Percentiles rank a stretch among this genome's conserved stretches.
Conservation (phyloP, 345 rosid genomes). For the Geranium rotundifolium region DNA sequence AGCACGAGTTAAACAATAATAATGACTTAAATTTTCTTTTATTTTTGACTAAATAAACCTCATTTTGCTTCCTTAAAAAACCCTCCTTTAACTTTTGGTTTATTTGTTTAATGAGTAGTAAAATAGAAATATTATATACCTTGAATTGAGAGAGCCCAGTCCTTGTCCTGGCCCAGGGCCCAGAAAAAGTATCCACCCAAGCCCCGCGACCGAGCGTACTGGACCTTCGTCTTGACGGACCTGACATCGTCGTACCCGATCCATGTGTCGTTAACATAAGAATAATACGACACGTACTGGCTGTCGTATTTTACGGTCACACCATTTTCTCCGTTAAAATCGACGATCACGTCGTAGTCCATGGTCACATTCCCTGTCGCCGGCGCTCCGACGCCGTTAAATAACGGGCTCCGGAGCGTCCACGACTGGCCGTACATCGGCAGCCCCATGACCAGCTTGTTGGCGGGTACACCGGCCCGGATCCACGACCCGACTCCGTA, state of each 20-base stretch:
- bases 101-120: no score
- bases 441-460: constrained; percentile 36
- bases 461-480: constrained; percentile 17
- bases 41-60: no score
- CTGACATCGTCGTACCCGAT: constrained; percentile 27
- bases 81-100: no score
- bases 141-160: constrained; percentile 14
- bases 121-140: neutral
- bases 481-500: constrained; percentile 30
- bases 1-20: no score
- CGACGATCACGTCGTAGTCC: constrained; percentile 14
- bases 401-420: constrained; percentile 22
- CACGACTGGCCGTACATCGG: constrained; percentile 35
- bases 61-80: no score
- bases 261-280: constrained; percentile 21
- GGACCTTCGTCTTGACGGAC: constrained; percentile 21
- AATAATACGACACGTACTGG: constrained; percentile 20
- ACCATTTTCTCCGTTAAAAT: constrained; percentile 10
- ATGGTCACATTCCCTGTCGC: constrained; percentile 12
- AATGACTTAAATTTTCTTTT: no score
- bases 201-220: constrained; percentile 17
- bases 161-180: constrained; percentile 29
- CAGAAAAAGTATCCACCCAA: constrained; percentile 34
- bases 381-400: constrained; percentile 22
- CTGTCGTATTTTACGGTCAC: constrained; percentile 12